Evolutionary conservation across 495 filamentous ascomycete genomes (phyloP).

Genomic region (Aspergillus nanangensis): DNA sequence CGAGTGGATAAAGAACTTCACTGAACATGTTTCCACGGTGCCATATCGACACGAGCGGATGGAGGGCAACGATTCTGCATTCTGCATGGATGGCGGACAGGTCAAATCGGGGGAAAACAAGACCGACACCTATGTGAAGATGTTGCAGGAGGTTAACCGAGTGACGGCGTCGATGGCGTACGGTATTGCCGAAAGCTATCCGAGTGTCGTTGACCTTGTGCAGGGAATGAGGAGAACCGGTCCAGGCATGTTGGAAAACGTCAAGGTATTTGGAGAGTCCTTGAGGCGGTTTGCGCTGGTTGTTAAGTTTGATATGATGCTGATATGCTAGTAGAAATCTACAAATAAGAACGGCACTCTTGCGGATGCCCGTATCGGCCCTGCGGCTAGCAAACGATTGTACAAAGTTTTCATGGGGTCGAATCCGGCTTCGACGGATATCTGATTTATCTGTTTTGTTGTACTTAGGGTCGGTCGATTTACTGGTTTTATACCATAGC

Average conservation of each 20-base stretch:
- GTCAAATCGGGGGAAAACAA: constrained; percentile 67
- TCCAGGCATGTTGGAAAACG: constrained; percentile 53
- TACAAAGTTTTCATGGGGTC: constrained; percentile 69
- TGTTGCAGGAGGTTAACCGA: constrained; percentile 74
- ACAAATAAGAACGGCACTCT: constrained; percentile 64
- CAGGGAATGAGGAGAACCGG: constrained; percentile 56
- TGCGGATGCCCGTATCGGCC: constrained; percentile 62
- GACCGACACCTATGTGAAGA: constrained; percentile 66
- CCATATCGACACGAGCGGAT: constrained; percentile 58
- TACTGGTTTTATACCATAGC: not conserved
- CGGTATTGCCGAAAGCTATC: constrained; percentile 62
- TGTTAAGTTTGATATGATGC: not conserved
- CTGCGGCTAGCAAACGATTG: constrained; percentile 65
- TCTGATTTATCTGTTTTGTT: constrained; percentile 39
- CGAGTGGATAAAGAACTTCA: constrained; percentile 75
- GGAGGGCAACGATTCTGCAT: constrained; percentile 51
- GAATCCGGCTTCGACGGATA: constrained; percentile 63
- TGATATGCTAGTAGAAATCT: constrained; percentile 44
- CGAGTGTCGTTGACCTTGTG: constrained; percentile 52
- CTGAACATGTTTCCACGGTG: constrained; percentile 73
- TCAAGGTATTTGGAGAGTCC: constrained; percentile 36
- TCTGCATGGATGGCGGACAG: constrained; percentile 82
- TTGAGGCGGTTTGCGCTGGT: not conserved
- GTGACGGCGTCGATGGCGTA: constrained; percentile 71
- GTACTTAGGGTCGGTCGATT: not conserved